Base-by-base conservation (phyloP, 495 filamentous ascomycete species). In the Xylaria sp. region DNA sequence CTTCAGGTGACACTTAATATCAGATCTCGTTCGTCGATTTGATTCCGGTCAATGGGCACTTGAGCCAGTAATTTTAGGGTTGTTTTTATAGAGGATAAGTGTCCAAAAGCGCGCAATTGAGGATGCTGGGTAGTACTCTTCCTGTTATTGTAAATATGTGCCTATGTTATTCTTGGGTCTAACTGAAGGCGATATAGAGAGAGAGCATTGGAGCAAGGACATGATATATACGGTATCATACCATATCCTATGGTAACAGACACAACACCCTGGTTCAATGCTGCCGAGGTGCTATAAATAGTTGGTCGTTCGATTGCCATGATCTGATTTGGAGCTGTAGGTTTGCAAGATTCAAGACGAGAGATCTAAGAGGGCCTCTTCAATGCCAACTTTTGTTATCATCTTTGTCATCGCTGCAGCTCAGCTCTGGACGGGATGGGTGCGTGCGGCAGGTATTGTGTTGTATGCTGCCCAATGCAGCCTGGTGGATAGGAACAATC, bases 211-310 rank as follows among this genome's bases (percentile, higher is more conserved):
- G 63, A 46, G 61, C 61, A 43, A 46, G 41, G 31, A 19, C 48
- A 52, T 41, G 19, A 37, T n/a, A 52, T 35, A 11, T n/a, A 35
- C 11, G 26, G 9, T 40, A 33, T 15, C 48, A 55, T 41, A 55
- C 48, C 17, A 59, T 40, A 37, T 19, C 31, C 52, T 17, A 15
- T 17, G 15, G 15, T 26, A 31, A 33, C n/a, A 5, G 61, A 46
- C 61, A 46, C 40, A 63, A 15, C 41, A 40, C 61, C 37, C 19
- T n/a, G 26, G n/a, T 40, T 41, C 29, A 24, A 33, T 15, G 14
- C 5, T 37, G 19, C 44, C n/a, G 62, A 65, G 31, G 5, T 43
- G 33, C 64, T 67, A 67, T 53, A 53, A 67, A 55, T 67, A 67
- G 31, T 55, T 11, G 6, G 24, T 46, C 46, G 21, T 53, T 55